Percentiles rank a stretch among this genome's conserved stretches.
phyloP scores from a whole-genome alignment of 331 rosid genomes.

The Acacia pycnantha region DNA sequence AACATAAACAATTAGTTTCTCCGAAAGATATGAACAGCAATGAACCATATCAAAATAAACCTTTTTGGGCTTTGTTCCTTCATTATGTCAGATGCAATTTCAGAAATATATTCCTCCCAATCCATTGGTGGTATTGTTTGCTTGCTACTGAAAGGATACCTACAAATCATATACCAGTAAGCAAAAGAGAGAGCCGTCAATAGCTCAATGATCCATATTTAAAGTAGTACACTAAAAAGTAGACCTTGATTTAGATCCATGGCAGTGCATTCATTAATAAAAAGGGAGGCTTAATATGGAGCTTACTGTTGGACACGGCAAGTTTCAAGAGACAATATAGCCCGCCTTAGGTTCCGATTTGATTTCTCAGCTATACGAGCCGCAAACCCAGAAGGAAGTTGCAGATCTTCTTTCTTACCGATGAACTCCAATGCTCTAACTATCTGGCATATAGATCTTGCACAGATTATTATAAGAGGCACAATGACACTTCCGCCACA shows the following conservation, averaged over 20 bases:
- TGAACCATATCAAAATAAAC: constrained; percentile 35
- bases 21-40: neutral
- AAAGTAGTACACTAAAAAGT: constrained; percentile 1
- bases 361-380: constrained; percentile 85
- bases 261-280: neutral
- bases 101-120: constrained; percentile 91
- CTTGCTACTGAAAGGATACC: constrained; percentile 81
- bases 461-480: neutral
- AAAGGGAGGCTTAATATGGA: neutral
- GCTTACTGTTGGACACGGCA: constrained; percentile 92
- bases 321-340: constrained; percentile 83
- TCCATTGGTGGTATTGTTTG: constrained; percentile 87
- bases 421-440: constrained; percentile 67
- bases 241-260: neutral
- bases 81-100: constrained; percentile 93
- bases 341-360: constrained; percentile 84
- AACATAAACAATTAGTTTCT: neutral
- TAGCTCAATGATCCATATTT: constrained; percentile 9
- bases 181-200: constrained; percentile 22
- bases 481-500: neutral
- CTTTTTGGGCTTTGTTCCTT: constrained; percentile 98
- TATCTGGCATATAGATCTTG: constrained; percentile 49
- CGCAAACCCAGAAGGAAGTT: constrained; percentile 74
- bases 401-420: constrained; percentile 86
- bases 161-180: constrained; percentile 35